Conservation (phyloP, 2,329 filamentous ascomycete genomes). For the Aurifilum marmelostoma region DNA sequence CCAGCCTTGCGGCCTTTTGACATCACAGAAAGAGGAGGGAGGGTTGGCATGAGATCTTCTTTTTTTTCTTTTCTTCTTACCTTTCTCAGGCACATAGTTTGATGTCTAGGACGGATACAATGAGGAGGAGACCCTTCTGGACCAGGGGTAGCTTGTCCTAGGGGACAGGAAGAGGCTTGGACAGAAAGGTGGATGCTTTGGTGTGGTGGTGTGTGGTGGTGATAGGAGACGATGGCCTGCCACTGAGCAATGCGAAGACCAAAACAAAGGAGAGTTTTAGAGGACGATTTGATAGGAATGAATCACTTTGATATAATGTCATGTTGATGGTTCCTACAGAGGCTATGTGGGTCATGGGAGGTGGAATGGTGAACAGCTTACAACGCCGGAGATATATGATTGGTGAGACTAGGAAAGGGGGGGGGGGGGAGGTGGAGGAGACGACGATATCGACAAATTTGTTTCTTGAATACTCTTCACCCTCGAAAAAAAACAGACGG, state of each 20-base stretch:
- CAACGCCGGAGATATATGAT: background rate
- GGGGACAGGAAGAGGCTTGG: background rate
- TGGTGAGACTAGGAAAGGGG: too few species aligned
- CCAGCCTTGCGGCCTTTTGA: slow-evolving; percentile 4
- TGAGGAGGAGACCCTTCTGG: background rate
- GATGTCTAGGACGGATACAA: slow-evolving; percentile 7
- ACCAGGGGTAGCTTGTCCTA: background rate
- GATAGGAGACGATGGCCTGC: background rate
- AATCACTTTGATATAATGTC: background rate
- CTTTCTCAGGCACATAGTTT: slow-evolving; percentile 5
- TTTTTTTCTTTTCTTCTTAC: background rate
- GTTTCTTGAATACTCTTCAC: too few species aligned
- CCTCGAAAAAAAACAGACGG: too few species aligned
- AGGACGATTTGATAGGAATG: background rate
- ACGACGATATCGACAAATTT: background rate
- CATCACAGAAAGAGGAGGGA: background rate
- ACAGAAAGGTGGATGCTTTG: slow-evolving; percentile 1
- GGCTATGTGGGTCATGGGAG: background rate
- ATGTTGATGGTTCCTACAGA: background rate
- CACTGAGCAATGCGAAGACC: background rate
- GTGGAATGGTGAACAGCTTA: slow-evolving; percentile 11
- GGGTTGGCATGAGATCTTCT: slow-evolving; percentile 8
- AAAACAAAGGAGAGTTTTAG: background rate
- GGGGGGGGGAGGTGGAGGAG: background rate
- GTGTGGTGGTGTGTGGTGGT: background rate